Evolutionary conservation across 768 basidiomycete genomes (phyloP).

Genomic region (Rhodotorula graminis): DNA sequence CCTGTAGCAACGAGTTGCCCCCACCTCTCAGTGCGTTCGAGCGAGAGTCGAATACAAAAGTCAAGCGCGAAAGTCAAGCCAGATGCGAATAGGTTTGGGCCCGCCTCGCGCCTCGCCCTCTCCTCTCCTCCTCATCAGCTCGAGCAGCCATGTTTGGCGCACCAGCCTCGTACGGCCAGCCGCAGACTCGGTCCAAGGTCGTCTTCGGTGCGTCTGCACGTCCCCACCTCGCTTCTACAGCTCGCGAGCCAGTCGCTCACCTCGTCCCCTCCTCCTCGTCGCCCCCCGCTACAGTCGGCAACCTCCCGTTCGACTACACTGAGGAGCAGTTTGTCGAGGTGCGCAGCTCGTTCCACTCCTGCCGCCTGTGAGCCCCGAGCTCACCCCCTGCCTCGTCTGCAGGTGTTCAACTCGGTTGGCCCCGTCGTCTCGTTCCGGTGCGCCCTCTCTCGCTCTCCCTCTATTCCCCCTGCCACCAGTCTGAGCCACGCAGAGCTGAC

Average conservation of each 20-base stretch:
- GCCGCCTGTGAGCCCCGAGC: background rate
- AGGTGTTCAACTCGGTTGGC: constrained; percentile 42
- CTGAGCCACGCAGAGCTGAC: background rate
- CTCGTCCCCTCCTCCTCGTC: background rate
- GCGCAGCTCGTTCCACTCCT: background rate
- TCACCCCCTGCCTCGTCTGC: background rate
- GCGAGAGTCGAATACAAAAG: too few species aligned
- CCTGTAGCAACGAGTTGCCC: too few species aligned
- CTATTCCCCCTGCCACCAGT: background rate
- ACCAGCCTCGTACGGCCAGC: constrained; percentile 14
- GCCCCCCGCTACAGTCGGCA: constrained; percentile 28
- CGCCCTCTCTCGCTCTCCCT: background rate
- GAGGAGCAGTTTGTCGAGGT: constrained; percentile 40
- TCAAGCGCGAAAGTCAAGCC: too few species aligned
- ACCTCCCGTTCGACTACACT: constrained; percentile 38
- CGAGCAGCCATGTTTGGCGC: constrained; percentile 1
- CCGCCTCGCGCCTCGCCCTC: background rate
- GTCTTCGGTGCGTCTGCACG: constrained; percentile 29
- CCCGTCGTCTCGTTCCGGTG: constrained; percentile 42
- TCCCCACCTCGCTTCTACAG: background rate
- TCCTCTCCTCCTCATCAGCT: background rate
- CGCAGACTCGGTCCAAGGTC: constrained; percentile 36
- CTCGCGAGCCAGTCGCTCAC: background rate
- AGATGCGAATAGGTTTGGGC: too few species aligned
- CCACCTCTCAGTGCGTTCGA: too few species aligned